Percentiles rank a stretch among this genome's conserved stretches.
Conservation (phyloP, 2,329 filamentous ascomycete species). For the Gremmenia infestans region DNA sequence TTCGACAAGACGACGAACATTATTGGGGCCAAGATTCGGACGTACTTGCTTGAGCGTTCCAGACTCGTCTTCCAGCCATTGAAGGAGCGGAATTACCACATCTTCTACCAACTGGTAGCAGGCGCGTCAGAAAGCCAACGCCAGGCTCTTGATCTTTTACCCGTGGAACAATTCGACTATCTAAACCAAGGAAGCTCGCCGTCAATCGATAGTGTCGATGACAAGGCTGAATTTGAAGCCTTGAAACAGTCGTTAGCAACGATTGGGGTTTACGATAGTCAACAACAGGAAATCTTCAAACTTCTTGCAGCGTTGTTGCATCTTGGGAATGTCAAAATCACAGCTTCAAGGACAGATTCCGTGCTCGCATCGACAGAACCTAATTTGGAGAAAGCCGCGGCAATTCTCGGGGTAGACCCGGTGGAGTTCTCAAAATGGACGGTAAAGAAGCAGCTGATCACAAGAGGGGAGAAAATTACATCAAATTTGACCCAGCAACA, state of each 20-base stretch:
- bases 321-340: constrained; percentile 94
- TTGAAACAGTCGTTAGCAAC: constrained; percentile 82
- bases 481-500: constrained; percentile 93
- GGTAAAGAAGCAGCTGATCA: constrained; percentile 97
- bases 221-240: constrained; percentile 87
- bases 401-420: constrained; percentile 81
- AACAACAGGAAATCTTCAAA: constrained; percentile 83
- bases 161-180: constrained; percentile 90
- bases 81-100: constrained; percentile 98
- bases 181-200: constrained; percentile 92
- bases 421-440: constrained; percentile 94
- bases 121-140: constrained; percentile 83
- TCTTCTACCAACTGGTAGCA: constrained; percentile 95
- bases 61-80: constrained; percentile 94
- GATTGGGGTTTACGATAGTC: constrained; percentile 71
- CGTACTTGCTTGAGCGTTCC: constrained; percentile 91
- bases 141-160: constrained; percentile 70
- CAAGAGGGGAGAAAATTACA: constrained; percentile 93
- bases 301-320: constrained; percentile 87
- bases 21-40: constrained; percentile 94
- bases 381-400: constrained; percentile 73
- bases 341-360: constrained; percentile 82
- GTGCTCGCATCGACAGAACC: constrained; percentile 76
- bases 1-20: constrained; percentile 94
- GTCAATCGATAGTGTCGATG: constrained; percentile 88